phyloP scores from a whole-genome alignment of 1,284 basidiomycete genomes.

The Ustilago bromivora region DNA sequence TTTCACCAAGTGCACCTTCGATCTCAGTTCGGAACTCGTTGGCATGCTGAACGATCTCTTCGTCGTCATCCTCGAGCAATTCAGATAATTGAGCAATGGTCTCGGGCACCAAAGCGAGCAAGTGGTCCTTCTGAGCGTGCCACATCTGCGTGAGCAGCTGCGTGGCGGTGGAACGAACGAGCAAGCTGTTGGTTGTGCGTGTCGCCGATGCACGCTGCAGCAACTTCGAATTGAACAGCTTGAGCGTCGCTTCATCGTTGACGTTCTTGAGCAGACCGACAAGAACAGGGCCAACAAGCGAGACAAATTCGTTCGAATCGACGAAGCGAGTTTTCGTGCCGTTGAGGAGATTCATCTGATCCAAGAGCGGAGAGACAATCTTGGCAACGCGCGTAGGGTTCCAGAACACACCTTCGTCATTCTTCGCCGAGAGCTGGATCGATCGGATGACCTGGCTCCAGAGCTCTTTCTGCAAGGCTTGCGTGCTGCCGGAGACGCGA shows the following conservation, averaged over 20 bases:
- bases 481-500: constrained; percentile 31
- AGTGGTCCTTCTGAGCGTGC: constrained; percentile 75
- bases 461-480: constrained; percentile 66
- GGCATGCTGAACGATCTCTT: constrained; percentile 70
- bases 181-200: constrained; percentile 70
- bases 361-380: constrained; percentile 75
- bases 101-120: constrained; percentile 73
- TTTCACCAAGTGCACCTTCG: constrained; percentile 71
- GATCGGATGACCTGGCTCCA: constrained; percentile 79
- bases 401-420: constrained; percentile 92
- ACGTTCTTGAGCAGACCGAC: constrained; percentile 74
- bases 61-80: constrained; percentile 72
- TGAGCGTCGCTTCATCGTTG: constrained; percentile 77
- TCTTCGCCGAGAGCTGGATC: constrained; percentile 78
- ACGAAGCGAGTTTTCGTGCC: constrained; percentile 9
- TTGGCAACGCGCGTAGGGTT: constrained; percentile 81
- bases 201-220: constrained; percentile 78
- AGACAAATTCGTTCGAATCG: constrained; percentile 19
- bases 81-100: constrained; percentile 73
- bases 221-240: constrained; percentile 83
- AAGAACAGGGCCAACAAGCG: constrained; percentile 66
- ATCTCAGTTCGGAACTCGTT: constrained; percentile 71
- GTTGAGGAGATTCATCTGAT: constrained; percentile 73
- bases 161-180: constrained; percentile 75
- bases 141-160: constrained; percentile 80